These are phyloP conservation scores for Solidago caesia DNA, from an alignment of 129 eudicot genomes.

Conservation along the genomic window DNA sequence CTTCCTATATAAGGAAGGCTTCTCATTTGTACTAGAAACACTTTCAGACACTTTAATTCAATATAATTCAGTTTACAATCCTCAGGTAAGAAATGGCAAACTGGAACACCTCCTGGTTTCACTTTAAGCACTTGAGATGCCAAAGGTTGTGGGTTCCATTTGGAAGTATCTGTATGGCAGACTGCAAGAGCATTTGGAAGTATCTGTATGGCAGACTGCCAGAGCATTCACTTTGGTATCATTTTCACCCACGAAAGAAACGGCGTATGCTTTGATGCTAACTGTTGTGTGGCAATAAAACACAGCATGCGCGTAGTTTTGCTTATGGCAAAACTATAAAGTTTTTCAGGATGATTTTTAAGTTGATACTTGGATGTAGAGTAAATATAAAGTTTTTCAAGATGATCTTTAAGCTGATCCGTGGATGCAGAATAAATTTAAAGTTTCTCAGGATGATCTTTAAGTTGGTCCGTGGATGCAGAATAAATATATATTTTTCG, in stretches of 20 bases:
- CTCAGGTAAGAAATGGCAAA: conserved; percentile 75
- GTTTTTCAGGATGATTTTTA: conserved; percentile 40
- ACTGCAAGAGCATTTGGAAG: conserved; percentile 5
- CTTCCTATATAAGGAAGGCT: no score
- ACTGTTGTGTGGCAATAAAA: conserved; percentile 59
- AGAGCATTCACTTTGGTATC: conserved; percentile 30
- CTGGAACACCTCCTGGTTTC: conserved; percentile 64
- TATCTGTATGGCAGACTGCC: no score
- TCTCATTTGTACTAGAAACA: no score
- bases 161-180: conserved; percentile 36
- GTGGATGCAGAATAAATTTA: no score
- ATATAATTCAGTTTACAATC: no score
- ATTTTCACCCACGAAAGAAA: conserved; percentile 33
- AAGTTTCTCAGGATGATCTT: no score
- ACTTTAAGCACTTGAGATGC: conserved; percentile 70
- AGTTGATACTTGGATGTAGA: conserved; percentile 51
- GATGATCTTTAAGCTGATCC: not conserved
- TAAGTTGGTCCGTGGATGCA: no score
- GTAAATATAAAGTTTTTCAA: conserved; percentile 33
- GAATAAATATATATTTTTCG: no score
- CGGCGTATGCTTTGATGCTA: conserved; percentile 34
- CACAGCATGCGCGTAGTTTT: conserved; percentile 55
- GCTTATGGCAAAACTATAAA: conserved; percentile 57
- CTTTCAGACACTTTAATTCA: no score
- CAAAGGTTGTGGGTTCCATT: conserved; percentile 66